Conservation (phyloP, 306 rosid genomes). For the Lablab purpureus region DNA sequence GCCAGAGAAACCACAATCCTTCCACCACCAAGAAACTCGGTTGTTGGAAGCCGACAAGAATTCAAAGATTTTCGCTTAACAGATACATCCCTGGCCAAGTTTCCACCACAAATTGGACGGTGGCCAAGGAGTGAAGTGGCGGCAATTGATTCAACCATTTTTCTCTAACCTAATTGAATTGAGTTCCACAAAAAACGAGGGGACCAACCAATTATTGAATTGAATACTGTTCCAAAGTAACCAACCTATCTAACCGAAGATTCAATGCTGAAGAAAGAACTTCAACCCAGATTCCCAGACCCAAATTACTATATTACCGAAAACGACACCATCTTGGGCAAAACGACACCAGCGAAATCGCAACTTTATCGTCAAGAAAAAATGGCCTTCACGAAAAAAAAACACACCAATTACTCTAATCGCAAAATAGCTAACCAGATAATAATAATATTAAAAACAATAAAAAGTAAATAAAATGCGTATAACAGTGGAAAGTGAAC, state of each 20-base stretch:
- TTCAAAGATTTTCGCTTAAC: conserved; percentile 58
- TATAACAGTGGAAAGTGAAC: not conserved
- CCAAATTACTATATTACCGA: conserved; percentile 30
- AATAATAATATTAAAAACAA: not conserved
- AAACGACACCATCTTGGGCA: conserved; percentile 45
- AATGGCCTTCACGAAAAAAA: conserved; percentile 50
- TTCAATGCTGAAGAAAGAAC: conserved; percentile 34
- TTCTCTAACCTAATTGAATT: conserved; percentile 33
- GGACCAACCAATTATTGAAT: conserved; percentile 26
- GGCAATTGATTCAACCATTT: conserved; percentile 89
- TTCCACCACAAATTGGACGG: conserved; percentile 68
- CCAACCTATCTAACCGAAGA: conserved; percentile 36
- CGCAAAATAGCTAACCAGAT: conserved; percentile 8
- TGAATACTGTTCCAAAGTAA: not conserved
- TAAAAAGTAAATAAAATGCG: not conserved
- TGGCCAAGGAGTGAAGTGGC: conserved; percentile 77
- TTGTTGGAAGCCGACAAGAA: conserved; percentile 47
- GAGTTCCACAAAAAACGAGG: conserved; percentile 14
- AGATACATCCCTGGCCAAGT: conserved; percentile 55
- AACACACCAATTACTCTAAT: conserved; percentile 41
- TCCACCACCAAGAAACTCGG: conserved; percentile 63
- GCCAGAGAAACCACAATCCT: conserved; percentile 56
- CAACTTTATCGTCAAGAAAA: conserved; percentile 37
- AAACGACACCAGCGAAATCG: conserved; percentile 39
- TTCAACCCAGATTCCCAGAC: conserved; percentile 32